Conservation (phyloP, 768 basidiomycete genomes). For the Rhizopogon vulgaris region DNA sequence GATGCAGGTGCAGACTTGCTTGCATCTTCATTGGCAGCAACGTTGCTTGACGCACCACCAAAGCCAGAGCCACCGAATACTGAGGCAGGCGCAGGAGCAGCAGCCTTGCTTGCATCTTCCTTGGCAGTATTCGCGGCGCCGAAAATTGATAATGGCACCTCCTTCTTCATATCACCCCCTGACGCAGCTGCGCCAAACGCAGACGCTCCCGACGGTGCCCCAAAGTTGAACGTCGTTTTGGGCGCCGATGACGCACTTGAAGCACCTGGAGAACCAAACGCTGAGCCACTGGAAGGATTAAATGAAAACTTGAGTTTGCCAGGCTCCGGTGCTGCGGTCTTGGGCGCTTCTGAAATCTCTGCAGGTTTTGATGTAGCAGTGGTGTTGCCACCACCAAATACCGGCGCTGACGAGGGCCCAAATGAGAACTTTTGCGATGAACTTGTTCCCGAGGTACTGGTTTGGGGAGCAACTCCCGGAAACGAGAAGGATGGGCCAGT, state of each 20-base stretch:
- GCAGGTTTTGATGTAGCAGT: conserved; percentile 1
- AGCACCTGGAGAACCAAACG: conserved; percentile 2
- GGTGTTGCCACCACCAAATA: neutral
- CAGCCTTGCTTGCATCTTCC: conserved; percentile 5
- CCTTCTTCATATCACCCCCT: conserved; percentile 18
- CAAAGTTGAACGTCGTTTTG: conserved; percentile 16
- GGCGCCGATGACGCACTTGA: conserved; percentile 6
- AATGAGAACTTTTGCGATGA: conserved; percentile 1
- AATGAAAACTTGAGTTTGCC: conserved; percentile 19
- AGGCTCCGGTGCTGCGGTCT: conserved; percentile 6
- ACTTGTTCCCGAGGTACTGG: conserved; percentile 1
- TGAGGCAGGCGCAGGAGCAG: conserved; percentile 7
- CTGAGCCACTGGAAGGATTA: conserved; percentile 8
- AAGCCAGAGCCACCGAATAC: conserved; percentile 7
- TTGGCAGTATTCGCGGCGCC: conserved; percentile 14
- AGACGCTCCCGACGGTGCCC: conserved; percentile 15
- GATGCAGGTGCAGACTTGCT: conserved; percentile 18
- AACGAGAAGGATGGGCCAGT: conserved; percentile 18
- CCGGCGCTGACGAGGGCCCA: neutral
- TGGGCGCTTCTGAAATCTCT: conserved; percentile 9
- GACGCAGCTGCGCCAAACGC: conserved; percentile 16
- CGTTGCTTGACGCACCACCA: conserved; percentile 8
- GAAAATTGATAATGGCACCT: conserved; percentile 30
- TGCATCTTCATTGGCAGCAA: conserved; percentile 14
- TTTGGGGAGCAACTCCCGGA: conserved; percentile 4